Conservation (phyloP, 2,329 filamentous ascomycete genomes). For the Trichoderma sp. region DNA sequence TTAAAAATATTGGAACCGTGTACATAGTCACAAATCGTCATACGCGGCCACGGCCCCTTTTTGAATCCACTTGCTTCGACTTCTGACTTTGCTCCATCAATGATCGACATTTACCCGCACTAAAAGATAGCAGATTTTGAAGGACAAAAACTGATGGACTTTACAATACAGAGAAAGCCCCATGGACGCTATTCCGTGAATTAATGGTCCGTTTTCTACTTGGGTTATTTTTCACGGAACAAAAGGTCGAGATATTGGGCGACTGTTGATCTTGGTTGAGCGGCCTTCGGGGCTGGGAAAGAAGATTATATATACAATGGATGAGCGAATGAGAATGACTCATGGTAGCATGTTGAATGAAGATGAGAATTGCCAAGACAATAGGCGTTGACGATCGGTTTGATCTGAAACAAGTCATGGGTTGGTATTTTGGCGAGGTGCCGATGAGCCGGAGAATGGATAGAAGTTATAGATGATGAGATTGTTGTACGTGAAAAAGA, state of each 20-base stretch:
- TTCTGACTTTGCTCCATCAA: neutral
- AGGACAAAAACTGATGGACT: neutral
- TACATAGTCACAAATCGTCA: neutral
- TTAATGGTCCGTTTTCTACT: neutral
- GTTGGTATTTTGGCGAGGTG: neutral
- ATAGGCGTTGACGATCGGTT: neutral
- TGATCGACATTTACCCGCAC: constrained; percentile 1
- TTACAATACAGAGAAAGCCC: too few species aligned
- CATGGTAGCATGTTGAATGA: neutral
- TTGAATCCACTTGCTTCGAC: neutral
- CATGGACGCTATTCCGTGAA: neutral
- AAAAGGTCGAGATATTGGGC: neutral
- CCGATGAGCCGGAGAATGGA: neutral
- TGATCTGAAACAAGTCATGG: neutral
- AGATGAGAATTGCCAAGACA: neutral
- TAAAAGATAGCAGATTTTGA: neutral
- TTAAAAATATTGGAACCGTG: neutral
- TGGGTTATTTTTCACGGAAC: neutral
- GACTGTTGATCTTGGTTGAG: neutral
- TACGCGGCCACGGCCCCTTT: constrained; percentile 6
- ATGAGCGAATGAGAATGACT: neutral
- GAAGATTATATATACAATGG: neutral
- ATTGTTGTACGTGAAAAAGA: accelerated
- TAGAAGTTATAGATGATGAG: neutral
- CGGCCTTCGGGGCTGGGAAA: neutral